Conservation (phyloP, 129 eudicot species). For the carrot (Daucus carota) region DH1_v3.0 NC_030381.2:38200501-38201000, state of each 20-base stretch:
- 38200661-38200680: background rate
- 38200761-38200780: background rate
- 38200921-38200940: background rate
- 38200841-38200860: background rate
- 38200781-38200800: background rate
- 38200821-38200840: background rate
- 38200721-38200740: background rate
- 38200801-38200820: background rate
- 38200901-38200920: background rate
- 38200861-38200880: background rate
- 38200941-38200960: background rate
- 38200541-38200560: background rate
- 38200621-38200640: background rate
- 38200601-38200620: background rate
- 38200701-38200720: background rate
- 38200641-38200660: background rate
- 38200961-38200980: background rate
- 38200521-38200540: background rate
- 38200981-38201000: background rate
- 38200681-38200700: background rate
- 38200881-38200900: background rate
- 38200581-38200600: background rate
- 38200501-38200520: too few relatives aligned
- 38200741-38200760: background rate
- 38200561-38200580: background rate